Conservation (phyloP, 2,329 filamentous ascomycete genomes). For the Truncatella angustata region DNA sequence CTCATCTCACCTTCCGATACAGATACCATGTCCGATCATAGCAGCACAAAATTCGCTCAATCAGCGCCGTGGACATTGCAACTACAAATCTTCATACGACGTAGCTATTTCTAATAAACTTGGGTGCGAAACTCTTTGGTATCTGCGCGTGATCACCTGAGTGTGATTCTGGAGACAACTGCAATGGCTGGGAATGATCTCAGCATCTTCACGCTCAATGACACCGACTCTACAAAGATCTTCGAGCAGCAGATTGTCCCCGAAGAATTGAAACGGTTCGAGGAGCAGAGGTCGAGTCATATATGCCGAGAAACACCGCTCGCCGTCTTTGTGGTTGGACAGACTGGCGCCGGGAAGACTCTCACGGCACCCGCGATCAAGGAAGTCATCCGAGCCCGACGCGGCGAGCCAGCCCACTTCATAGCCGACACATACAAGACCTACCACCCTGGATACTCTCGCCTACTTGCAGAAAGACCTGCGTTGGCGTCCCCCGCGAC, state of each 20-base stretch:
- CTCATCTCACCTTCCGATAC: too few relatives aligned
- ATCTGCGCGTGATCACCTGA: too few relatives aligned
- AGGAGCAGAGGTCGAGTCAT: background rate
- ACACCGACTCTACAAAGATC: background rate
- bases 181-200: background rate
- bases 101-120: background rate
- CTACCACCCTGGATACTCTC: constrained; percentile 42
- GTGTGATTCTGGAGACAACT: too few relatives aligned
- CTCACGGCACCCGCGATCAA: constrained; percentile 38
- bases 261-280: background rate
- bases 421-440: constrained; percentile 50
- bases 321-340: constrained; percentile 43
- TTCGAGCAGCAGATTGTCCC: background rate
- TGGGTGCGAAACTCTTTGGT: too few relatives aligned
- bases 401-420: constrained; percentile 34
- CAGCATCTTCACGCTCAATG: background rate
- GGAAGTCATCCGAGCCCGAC: constrained; percentile 24
- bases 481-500: constrained; percentile 37
- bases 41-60: too few relatives aligned
- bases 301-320: constrained; percentile 24
- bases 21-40: too few relatives aligned
- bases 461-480: constrained; percentile 27
- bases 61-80: too few relatives aligned
- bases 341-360: constrained; percentile 49
- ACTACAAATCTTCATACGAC: background rate